Percentiles rank a stretch among this genome's conserved stretches.
Evolutionary conservation across 208 protist species (phyloP).

Genomic region (Herpetomonas muscarum): DNA sequence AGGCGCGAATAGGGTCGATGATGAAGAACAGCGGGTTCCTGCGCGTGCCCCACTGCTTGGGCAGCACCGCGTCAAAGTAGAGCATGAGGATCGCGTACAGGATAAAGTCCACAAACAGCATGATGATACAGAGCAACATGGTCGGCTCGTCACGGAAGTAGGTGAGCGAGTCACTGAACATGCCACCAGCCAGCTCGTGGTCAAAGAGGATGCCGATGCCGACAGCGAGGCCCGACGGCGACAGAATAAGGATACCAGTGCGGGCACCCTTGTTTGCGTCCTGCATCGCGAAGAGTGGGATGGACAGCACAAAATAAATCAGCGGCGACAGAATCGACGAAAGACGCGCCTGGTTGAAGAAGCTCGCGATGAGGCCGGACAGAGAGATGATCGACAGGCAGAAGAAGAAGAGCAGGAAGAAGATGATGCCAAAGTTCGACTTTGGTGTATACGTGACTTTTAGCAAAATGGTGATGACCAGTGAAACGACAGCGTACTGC

Average conservation of each 20-base stretch:
- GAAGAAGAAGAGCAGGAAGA: slow-evolving; percentile 66
- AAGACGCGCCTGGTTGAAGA: slow-evolving; percentile 74
- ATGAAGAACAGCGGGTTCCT: slow-evolving; percentile 66
- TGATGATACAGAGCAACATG: slow-evolving; percentile 38
- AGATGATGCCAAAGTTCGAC: slow-evolving; percentile 45
- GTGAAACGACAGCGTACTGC: slow-evolving; percentile 37
- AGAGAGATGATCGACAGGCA: slow-evolving; percentile 44
- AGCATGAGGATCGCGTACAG: slow-evolving; percentile 61
- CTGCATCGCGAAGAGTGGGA: slow-evolving; percentile 55
- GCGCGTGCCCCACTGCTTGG: slow-evolving; percentile 50
- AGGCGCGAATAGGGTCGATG: slow-evolving; percentile 31
- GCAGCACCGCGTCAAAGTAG: slow-evolving; percentile 78
- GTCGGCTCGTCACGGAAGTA: slow-evolving; percentile 35
- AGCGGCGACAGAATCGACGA: slow-evolving; percentile 62
- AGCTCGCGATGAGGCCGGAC: slow-evolving; percentile 43
- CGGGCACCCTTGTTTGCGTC: slow-evolving; percentile 18
- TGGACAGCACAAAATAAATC: slow-evolving; percentile 58
- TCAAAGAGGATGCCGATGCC: slow-evolving; percentile 50
- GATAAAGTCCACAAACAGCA: slow-evolving; percentile 43
- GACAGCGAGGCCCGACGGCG: slow-evolving; percentile 45
- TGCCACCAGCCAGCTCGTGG: slow-evolving; percentile 34
- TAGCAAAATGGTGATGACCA: slow-evolving; percentile 58
- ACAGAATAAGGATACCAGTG: slow-evolving; percentile 40
- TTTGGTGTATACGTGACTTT: slow-evolving; percentile 42
- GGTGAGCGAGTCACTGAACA: slow-evolving; percentile 18